Evolutionary conservation across 768 basidiomycete genomes (phyloP), one percentile per base, ranked within the genome.

Genomic region (Calocera cornea): DNA sequence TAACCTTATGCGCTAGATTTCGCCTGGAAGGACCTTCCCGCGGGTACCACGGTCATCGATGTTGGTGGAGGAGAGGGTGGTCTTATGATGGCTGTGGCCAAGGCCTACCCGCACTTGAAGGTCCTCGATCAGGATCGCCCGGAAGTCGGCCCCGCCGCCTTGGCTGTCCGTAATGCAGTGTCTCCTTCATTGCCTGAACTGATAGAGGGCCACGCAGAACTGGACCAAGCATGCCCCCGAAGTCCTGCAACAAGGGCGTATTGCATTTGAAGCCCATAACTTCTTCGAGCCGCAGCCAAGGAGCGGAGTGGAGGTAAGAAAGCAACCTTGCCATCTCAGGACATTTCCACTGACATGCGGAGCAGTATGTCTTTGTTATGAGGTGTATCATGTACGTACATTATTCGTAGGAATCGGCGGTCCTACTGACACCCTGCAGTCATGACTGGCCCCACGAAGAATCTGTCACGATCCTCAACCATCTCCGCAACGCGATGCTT

Each of bases 11-110:
- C 49, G 33, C 34, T 65, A 88, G 87, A 80, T 1, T 87, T 86
- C 70, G 80, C 83, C 41, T 89, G 87, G 83, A 71, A 76, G 19
- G 73, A 79, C 5, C 78, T 89, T 33, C 79, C 80, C 0, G 72
- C 73, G n/a, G 81, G 80, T 14, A 79, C 83, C 10, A 73, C 83
- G 1, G 77, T 88, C 14, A 82, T 88, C 2, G 87, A 89, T 67
- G 86, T 88, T 1, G 87, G 87, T 1, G 87, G 87, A 16, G 87
- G 87, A 1, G 84, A 88, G 36, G 87, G 87, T 17, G 80, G 79
- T 34, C 80, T 79, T 2, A 77, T 79, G 1, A 77, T 83, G 77
- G 70, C 77, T 44, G 78, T 83, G 40, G 80, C 77, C 19, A 75
- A 77, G 24, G 74, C 79, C 73, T 69, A 16, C 68, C 73, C 74